Percentiles rank a stretch among this genome's conserved stretches.
Evolutionary conservation across 2,329 filamentous ascomycete genomes (phyloP).

Genomic region (Ascochyta lentis): DNA sequence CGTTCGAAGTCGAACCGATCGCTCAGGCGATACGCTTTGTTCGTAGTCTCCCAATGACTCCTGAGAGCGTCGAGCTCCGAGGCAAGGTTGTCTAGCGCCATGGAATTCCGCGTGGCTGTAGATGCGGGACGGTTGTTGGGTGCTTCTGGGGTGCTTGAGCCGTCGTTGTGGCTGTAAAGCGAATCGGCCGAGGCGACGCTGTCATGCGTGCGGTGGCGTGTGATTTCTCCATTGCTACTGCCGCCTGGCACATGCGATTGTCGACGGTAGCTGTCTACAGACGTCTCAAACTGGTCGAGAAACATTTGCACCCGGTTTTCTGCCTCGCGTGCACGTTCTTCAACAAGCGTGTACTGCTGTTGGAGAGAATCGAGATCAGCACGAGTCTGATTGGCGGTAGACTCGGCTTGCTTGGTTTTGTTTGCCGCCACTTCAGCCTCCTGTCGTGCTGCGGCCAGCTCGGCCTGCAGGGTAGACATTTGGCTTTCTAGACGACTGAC

Average conservation of each 20-base stretch:
- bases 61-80: constrained; percentile 90
- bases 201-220: constrained; percentile 57
- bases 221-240: constrained; percentile 43
- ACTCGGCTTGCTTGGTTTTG: constrained; percentile 58
- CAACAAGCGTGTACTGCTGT: constrained; percentile 79
- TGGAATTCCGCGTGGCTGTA: constrained; percentile 60
- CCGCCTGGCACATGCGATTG: constrained; percentile 60
- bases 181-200: constrained; percentile 67
- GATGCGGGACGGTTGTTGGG: constrained; percentile 35
- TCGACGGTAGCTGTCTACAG: constrained; percentile 92
- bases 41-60: constrained; percentile 93
- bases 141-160: constrained; percentile 43
- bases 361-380: constrained; percentile 81
- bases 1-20: constrained; percentile 87
- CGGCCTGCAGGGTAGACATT: constrained; percentile 70
- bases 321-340: constrained; percentile 84
- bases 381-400: constrained; percentile 61
- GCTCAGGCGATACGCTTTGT: constrained; percentile 91
- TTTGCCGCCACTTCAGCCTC: constrained; percentile 73
- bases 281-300: constrained; percentile 91
- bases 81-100: constrained; percentile 87
- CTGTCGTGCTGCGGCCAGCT: constrained; percentile 69
- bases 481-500: constrained; percentile 74
- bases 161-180: constrained; percentile 54
- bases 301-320: constrained; percentile 92